phyloP scores from a whole-genome alignment of 2,329 filamentous ascomycete genomes.

The Fusarium odoratissimum region DNA sequence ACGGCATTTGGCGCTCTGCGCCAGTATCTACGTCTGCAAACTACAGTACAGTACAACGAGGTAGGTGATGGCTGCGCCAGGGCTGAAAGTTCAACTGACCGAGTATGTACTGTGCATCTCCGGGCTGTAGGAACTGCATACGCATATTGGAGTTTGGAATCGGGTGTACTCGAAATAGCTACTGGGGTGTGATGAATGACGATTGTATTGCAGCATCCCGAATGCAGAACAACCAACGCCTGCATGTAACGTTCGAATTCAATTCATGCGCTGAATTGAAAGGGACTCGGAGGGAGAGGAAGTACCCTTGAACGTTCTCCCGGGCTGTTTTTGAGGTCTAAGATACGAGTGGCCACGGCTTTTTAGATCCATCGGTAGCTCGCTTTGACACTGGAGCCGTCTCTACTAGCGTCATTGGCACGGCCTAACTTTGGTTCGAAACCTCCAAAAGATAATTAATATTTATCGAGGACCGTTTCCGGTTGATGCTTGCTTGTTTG shows the following conservation, averaged over 20 bases:
- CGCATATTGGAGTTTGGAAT: slow-evolving; percentile 1
- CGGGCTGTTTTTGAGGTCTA: slow-evolving; percentile 27
- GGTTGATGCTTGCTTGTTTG: slow-evolving; percentile 4
- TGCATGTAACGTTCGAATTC: slow-evolving; percentile 23
- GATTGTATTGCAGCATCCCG: slow-evolving; percentile 23
- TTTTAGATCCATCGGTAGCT: slow-evolving; percentile 26
- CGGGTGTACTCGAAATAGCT: slow-evolving; percentile 18
- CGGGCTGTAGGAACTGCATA: slow-evolving; percentile 16
- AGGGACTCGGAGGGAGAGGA: not conserved
- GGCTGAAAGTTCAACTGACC: slow-evolving; percentile 18
- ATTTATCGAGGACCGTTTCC: slow-evolving; percentile 32
- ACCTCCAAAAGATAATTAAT: slow-evolving; percentile 12
- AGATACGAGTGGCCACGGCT: slow-evolving; percentile 34
- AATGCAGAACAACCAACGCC: slow-evolving; percentile 29
- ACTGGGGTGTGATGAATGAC: slow-evolving; percentile 32
- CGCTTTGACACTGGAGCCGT: slow-evolving; percentile 27
- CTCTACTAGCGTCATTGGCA: slow-evolving; percentile 19
- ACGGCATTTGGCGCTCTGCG: slow-evolving; percentile 26
- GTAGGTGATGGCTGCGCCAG: slow-evolving; percentile 26
- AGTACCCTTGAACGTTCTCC: slow-evolving; percentile 24
- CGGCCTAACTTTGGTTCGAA: slow-evolving; percentile 19
- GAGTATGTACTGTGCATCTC: slow-evolving; percentile 28
- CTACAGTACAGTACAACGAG: not conserved
- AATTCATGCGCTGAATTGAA: slow-evolving; percentile 4
- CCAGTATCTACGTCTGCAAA: not conserved